Percentiles rank a stretch among this genome's conserved stretches.
Evolutionary conservation across 441 rosid species (phyloP).

Genomic region (Populus tomentosa): DNA sequence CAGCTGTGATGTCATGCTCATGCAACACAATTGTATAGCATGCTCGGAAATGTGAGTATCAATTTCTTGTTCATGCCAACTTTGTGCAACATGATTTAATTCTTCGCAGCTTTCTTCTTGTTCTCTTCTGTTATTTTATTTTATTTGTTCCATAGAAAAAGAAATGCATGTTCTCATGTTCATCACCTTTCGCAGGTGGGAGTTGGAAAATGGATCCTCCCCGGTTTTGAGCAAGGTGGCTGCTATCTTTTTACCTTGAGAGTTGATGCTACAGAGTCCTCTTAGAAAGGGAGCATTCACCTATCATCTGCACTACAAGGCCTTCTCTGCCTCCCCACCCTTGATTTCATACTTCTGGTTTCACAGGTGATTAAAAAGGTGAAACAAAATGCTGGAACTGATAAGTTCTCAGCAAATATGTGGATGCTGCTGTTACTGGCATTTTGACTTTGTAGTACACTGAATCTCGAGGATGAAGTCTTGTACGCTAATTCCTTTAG

Average conservation of each 20-base stretch:
- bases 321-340: not conserved
- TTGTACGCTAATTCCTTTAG: not conserved
- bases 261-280: constrained; percentile 2
- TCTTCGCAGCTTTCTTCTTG: not conserved
- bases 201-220: constrained; percentile 6
- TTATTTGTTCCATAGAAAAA: not conserved
- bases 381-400: not conserved
- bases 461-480: not conserved
- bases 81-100: not conserved
- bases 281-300: not conserved
- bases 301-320: not conserved
- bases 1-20: not conserved
- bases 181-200: constrained; percentile 16
- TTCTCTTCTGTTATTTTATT: not conserved
- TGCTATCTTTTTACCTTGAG: not conserved
- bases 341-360: not conserved
- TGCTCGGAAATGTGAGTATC: not conserved
- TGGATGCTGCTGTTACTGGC: constrained; percentile 7
- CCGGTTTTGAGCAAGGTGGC: constrained; percentile 7
- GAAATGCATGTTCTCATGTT: not conserved
- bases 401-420: not conserved
- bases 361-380: not conserved
- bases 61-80: not conserved
- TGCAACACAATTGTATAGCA: not conserved
- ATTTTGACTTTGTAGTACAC: not conserved